Evolutionary conservation across 768 basidiomycete species (phyloP).

Genomic region (Suillus subluteus): DNA sequence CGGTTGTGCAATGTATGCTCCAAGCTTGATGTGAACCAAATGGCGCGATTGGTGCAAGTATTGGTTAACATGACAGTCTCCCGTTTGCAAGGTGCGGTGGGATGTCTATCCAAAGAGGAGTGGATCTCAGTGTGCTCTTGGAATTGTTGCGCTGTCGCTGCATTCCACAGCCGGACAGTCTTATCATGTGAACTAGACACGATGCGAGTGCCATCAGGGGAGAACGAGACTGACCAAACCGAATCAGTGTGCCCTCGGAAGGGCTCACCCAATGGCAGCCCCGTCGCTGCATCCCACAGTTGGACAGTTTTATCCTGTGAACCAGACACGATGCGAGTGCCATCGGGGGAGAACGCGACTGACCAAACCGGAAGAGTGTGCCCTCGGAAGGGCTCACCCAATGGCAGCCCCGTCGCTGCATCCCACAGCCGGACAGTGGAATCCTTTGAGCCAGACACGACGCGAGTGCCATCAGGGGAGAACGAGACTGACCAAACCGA

Average conservation of each 20-base stretch:
- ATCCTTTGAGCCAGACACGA: conserved; percentile 15
- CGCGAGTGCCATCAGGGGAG: conserved; percentile 16
- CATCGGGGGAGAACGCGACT: no score
- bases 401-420: background rate
- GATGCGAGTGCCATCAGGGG: no score
- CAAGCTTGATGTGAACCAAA: background rate
- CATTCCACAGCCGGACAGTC: no score
- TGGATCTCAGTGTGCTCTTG: background rate
- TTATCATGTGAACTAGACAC: no score
- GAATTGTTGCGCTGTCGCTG: background rate
- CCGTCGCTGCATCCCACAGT: no score
- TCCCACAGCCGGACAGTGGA: conserved; percentile 18
- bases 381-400: conserved; percentile 5
- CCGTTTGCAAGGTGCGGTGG: background rate
- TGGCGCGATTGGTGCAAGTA: background rate
- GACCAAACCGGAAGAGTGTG: conserved; percentile 6
- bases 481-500: conserved; percentile 14
- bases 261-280: no score
- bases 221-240: no score
- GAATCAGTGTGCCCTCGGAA: no score
- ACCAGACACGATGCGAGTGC: no score
- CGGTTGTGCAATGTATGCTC: no score
- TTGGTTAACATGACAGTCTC: background rate
- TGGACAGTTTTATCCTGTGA: no score
- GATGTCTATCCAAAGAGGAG: background rate